Evolutionary conservation across 495 filamentous ascomycete genomes (phyloP), one percentile per base, ranked within the genome.

Genomic region (Acidiella bohemica): DNA sequence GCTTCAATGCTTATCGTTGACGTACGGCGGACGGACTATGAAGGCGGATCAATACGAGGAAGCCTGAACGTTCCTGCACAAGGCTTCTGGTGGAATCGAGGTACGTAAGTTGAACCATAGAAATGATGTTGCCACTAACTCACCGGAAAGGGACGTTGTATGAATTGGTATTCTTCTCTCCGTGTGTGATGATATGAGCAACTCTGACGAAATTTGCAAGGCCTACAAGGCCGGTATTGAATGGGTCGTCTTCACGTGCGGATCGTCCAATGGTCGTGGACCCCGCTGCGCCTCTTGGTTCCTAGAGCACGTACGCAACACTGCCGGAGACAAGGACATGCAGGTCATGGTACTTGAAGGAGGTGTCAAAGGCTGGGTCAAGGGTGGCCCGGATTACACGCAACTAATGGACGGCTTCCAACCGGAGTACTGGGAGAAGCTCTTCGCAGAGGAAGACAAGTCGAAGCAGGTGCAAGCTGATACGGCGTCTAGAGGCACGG

Each of bases 361-460:
- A n/a, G 67, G 67, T 2, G 60, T 70, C 38, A 61, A 64, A 30
- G 66, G 63, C 2, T 69, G 67, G 67, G 61, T 65, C 0, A 63
- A 63, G 50, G 59, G 50, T 24, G 69, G 67, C 34, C 9, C 56
- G 51, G 11, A 47, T 32, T 62, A 47, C 30, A 51, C 36, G 7
- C 12, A 53, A 12, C 52, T 69, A 47, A 58, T 71, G 50, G 68
- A 72, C 35, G 61, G 58, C 0, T 72, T 59, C 53, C 63, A 67
- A 35, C 55, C 62, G 34, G 50, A 61, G 40, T 61, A 60, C 45
- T 72, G 67, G 68, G 46, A 56, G 46, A 51, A 63, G 48, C 56
- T 62, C 2, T 51, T 51, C 39, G 26, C 27, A 8, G 44, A 51
- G 31, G 42, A 39, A 21, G 39, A 41, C 32, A 39, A 36, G 22